Conservation (phyloP, 169 alveolate genomes). For the Amoebophrya sp. region DNA sequence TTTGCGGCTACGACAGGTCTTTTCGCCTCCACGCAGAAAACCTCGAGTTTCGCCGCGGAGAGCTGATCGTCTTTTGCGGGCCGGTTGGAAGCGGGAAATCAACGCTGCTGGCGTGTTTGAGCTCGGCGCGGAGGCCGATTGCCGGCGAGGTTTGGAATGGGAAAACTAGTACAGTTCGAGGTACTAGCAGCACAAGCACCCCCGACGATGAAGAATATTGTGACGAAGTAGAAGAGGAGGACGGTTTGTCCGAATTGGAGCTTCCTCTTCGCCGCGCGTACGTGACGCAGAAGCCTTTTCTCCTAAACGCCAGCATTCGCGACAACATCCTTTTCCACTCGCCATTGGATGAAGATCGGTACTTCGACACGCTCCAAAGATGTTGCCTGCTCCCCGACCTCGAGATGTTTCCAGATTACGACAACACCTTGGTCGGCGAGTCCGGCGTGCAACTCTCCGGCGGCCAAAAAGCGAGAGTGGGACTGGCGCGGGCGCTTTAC, state of each 20-base stretch:
- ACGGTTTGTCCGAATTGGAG: too few species aligned
- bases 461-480: conserved; percentile 32
- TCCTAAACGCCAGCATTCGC: background rate
- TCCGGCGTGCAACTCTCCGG: conserved; percentile 28
- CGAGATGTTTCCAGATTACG: background rate
- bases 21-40: too few species aligned
- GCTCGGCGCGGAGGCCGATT: background rate
- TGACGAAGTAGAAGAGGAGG: too few species aligned
- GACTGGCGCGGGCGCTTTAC: conserved; percentile 25
- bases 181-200: too few species aligned
- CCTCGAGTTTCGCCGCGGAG: too few species aligned
- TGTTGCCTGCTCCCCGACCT: background rate
- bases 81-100: background rate
- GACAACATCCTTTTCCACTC: background rate
- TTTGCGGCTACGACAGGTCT: too few species aligned
- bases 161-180: too few species aligned
- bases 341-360: background rate
- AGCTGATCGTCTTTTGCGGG: background rate
- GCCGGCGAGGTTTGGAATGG: background rate
- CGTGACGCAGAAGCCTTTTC: background rate
- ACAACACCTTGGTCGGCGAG: conserved; percentile 26
- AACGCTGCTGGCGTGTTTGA: background rate
- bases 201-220: too few species aligned
- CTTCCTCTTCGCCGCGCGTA: too few species aligned
- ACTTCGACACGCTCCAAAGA: background rate